Evolutionary conservation across 2,329 filamentous ascomycete species (phyloP), one percentile per base, ranked within the genome.

Genomic region (Penicillium griseofulvum): DNA sequence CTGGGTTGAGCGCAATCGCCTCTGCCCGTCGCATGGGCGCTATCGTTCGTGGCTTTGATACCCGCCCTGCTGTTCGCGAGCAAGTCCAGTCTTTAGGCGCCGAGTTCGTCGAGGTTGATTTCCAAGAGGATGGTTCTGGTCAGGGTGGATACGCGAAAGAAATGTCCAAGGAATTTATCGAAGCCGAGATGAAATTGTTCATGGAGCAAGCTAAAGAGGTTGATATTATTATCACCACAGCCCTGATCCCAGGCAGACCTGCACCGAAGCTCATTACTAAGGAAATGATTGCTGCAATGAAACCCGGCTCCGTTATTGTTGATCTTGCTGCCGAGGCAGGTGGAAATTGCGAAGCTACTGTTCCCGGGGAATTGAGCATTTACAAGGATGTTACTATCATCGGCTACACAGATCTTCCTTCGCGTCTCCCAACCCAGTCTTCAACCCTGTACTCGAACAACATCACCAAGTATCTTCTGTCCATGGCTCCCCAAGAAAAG

Each of bases 371-470:
- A 71, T 66, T 94, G 26, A 72, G 83, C 28, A 83, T 81, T 1
- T 86, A 91, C 71, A 86, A 91, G 55, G 90, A 87, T 65, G 89
- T 95, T 49, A 93, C 90, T 49, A 82, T 95, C 50, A 93, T 96
- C 68, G 91, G 89, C 33, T 96, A 95, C 71, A 95, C 91, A 41
- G 91, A 96, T 73, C 80, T 96, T 28, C 91, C 91, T 0, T 95
- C 91, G 31, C 84, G 91, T 43, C 80, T 96, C 2, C 90, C 91
- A 0, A 95, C 91, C 0, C 91, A 96, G 71, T 90, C 91, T 0
- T 95, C 91, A 0, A 95, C 90, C 0, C 77, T 96, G 19, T 96
- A 96, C 74, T 94, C 90, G 2, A 96, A 96, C 81, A 96, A 96
- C 69, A 92, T 96, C 65, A 91, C 87, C 62, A 96, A 96, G 69